These are phyloP conservation scores for Plasmodium billcollinsi DNA, from an alignment of 169 alveolate genomes.

Conservation along the genomic window DNA sequence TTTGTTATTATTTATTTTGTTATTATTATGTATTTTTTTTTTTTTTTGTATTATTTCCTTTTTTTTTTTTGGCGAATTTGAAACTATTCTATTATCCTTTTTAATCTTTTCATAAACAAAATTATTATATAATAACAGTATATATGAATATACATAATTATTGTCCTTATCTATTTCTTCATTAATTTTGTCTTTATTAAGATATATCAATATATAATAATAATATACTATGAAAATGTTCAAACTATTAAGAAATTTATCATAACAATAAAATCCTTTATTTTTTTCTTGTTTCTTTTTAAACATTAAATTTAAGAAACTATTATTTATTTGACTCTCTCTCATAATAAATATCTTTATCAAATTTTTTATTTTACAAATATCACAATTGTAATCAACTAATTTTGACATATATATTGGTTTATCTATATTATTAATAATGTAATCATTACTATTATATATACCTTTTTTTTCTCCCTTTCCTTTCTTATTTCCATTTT, in stretches of 20 bases:
- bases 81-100: background rate
- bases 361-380: slow-evolving; percentile 62
- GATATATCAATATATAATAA: slow-evolving; percentile 29
- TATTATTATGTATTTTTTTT: background rate
- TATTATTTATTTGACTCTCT: slow-evolving; percentile 48
- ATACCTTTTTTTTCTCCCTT: background rate
- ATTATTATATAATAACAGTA: slow-evolving; percentile 40
- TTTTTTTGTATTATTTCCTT: background rate
- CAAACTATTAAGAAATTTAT: slow-evolving; percentile 40
- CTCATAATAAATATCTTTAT: slow-evolving; percentile 26
- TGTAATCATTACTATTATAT: background rate
- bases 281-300: slow-evolving; percentile 56
- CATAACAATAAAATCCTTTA: slow-evolving; percentile 52
- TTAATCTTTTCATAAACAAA: slow-evolving; percentile 5
- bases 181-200: slow-evolving; percentile 21
- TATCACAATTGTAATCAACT: slow-evolving; percentile 47
- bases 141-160: slow-evolving; percentile 28
- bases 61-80: background rate
- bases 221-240: slow-evolving; percentile 51
- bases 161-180: slow-evolving; percentile 14
- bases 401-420: background rate
- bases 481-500: too few relatives aligned
- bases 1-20: background rate
- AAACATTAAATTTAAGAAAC: slow-evolving; percentile 47
- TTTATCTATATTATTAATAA: slow-evolving; percentile 1